Conservation (phyloP, 2,329 filamentous ascomycete species). For the Sporothrix variecibatus region DNA sequence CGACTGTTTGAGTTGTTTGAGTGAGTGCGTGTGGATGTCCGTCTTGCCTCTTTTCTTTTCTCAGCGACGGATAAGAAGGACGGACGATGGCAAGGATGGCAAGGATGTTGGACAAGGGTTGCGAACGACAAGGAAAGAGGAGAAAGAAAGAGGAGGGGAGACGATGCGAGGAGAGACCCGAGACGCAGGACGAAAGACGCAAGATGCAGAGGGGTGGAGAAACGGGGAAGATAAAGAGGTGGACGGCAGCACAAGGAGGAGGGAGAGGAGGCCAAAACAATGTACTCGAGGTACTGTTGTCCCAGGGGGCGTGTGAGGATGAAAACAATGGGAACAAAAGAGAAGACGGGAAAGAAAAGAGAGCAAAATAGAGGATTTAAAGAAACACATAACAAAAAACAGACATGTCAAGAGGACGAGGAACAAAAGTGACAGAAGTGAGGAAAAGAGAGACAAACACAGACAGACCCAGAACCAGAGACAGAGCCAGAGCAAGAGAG, state of each 20-base stretch:
- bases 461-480: not conserved
- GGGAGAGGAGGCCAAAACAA: not conserved
- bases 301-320: not conserved
- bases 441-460: not conserved
- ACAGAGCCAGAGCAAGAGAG: conserved; percentile 11
- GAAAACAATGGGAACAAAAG: conserved; percentile 23
- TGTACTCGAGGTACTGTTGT: not conserved
- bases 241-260: not conserved
- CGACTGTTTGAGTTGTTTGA: not conserved
- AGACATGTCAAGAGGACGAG: not conserved
- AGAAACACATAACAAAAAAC: conserved; percentile 1
- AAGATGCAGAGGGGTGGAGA: conserved; percentile 12
- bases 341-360: conserved; percentile 24
- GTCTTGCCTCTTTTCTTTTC: not conserved
- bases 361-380: conserved; percentile 20
- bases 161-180: not conserved
- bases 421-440: not conserved
- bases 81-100: conserved; percentile 7
- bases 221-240: not conserved
- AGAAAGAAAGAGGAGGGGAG: conserved; percentile 12
- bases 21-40: conserved; percentile 3
- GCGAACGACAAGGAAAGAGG: not conserved
- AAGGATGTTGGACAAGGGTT: conserved; percentile 13
- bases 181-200: conserved; percentile 3
- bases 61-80: not conserved